Percentiles rank a stretch among this genome's conserved stretches.
These are phyloP conservation scores for Leucosporidium creatinivorum DNA, from an alignment of 768 basidiomycete genomes.

Conservation along the genomic window DNA sequence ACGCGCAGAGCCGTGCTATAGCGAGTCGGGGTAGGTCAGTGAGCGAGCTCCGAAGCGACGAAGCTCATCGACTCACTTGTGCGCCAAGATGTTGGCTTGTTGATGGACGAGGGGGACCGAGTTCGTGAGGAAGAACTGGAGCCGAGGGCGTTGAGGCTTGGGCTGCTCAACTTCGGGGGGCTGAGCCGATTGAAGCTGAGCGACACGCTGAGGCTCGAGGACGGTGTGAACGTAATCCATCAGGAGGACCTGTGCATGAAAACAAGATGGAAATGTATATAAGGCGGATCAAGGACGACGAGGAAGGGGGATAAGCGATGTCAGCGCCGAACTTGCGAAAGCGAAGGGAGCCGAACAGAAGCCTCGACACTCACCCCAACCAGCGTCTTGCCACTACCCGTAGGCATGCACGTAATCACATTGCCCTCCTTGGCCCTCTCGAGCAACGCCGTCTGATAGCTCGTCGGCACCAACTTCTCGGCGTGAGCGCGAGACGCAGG, in stretches of 20 bases:
- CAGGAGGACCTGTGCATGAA: constrained; percentile 12
- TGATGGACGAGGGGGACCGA: constrained; percentile 16
- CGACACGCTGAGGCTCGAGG: neutral
- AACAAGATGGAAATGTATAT: no score
- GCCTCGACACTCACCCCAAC: constrained; percentile 2
- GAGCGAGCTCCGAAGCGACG: no score
- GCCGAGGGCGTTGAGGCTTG: neutral
- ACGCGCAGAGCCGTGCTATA: constrained; percentile 8
- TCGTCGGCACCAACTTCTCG: constrained; percentile 10
- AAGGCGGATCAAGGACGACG: no score
- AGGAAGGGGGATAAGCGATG: neutral
- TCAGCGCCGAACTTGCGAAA: neutral
- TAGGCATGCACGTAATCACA: constrained; percentile 2
- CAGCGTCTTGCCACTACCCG: constrained; percentile 18
- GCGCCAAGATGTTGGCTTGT: constrained; percentile 3
- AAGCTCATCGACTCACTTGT: neutral
- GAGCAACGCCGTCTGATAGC: constrained; percentile 10
- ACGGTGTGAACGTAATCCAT: constrained; percentile 6
- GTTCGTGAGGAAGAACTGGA: constrained; percentile 15
- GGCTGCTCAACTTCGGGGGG: neutral
- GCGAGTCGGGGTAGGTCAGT: neutral
- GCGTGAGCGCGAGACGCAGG: neutral
- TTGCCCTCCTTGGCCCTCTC: constrained; percentile 12
- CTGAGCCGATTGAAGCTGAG: neutral
- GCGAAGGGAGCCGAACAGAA: no score